Evolutionary conservation across 1,284 basidiomycete species (phyloP), one percentile per base, ranked within the genome.

Genomic region (Cryptococcus depauperatus): DNA sequence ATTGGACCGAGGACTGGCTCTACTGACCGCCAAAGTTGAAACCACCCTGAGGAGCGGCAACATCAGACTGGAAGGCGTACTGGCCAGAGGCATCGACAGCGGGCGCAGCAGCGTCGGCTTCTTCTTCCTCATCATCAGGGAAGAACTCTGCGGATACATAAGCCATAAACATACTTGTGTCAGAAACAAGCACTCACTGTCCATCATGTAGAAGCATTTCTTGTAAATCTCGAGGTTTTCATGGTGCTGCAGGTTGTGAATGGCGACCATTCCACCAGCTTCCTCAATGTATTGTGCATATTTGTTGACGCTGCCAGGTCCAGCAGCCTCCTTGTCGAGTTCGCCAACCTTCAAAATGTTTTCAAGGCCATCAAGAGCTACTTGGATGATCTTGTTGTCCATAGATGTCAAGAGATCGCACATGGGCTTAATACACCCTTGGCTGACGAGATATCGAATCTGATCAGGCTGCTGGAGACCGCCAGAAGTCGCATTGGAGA

Each of bases 321-420:
- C 89, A 23, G 77, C 78, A 30, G 83, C 79, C 61, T 84, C 78
- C 74, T 86, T 96, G 74, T 99, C 95, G 68, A 86, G 82, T 74
- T 99, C 93, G 39, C 95, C 95, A 53, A 99, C 87, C 75, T 96
- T 97, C 59, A 99, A 76, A 59, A 98, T 92, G 73, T 99, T 99
- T 74, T 99, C 95, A 41, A 99, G 78, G 47, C 95, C 95, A 68
- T 99, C 93, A 35, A 99, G 81, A n/a, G 77, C 76, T 19, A 72
- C 70, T 74, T 98, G 95, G 61, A 99, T 99, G 63, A 98, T 96
- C 77, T 98, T 98, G 80, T 98, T 98, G 75, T 99, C 95, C 87
- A 97, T 92, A 75, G 90, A 92, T 37, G 82, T 84, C 45, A 99
- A 77, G 35, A 99, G 76, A 64, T 98, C 93, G 68, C 95, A 98